phyloP scores from a whole-genome alignment of 257 asterid genomes.

The Nicotiana noctiflora region DNA sequence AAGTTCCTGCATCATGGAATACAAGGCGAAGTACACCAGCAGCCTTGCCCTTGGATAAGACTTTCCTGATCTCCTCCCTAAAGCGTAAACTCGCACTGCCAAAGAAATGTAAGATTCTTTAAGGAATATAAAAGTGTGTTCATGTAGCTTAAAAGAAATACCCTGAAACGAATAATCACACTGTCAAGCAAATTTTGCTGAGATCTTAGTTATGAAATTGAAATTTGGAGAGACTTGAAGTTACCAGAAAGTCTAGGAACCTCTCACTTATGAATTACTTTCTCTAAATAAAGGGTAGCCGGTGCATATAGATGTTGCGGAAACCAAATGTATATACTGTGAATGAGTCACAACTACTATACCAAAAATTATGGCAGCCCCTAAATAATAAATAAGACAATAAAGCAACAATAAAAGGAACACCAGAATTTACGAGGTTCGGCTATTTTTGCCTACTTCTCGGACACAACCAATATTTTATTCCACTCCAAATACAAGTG shows the following conservation, averaged over 20 bases:
- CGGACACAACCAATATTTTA: no score
- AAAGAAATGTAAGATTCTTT: conserved; percentile 15
- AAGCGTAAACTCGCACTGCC: conserved; percentile 39
- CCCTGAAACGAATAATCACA: not conserved
- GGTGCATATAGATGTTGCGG: no score
- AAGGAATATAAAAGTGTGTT: not conserved
- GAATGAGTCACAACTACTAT: no score
- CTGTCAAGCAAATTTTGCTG: not conserved
- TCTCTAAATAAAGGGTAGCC: no score
- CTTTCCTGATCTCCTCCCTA: conserved; percentile 61
- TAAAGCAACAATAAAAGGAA: no score
- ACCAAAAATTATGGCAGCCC: no score
- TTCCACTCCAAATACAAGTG: no score
- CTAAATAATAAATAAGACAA: no score
- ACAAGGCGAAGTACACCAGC: conserved; percentile 89
- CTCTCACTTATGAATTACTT: not conserved
- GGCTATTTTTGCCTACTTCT: no score
- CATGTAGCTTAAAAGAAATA: not conserved
- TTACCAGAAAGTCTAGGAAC: not conserved
- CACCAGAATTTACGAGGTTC: no score
- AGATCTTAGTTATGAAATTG: not conserved
- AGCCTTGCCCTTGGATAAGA: conserved; percentile 67
- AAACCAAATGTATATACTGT: no score
- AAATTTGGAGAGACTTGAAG: not conserved
- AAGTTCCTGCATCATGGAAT: conserved; percentile 99